Conservation (phyloP, 2,329 filamentous ascomycete species). For the Stylonectria norvegica region DNA sequence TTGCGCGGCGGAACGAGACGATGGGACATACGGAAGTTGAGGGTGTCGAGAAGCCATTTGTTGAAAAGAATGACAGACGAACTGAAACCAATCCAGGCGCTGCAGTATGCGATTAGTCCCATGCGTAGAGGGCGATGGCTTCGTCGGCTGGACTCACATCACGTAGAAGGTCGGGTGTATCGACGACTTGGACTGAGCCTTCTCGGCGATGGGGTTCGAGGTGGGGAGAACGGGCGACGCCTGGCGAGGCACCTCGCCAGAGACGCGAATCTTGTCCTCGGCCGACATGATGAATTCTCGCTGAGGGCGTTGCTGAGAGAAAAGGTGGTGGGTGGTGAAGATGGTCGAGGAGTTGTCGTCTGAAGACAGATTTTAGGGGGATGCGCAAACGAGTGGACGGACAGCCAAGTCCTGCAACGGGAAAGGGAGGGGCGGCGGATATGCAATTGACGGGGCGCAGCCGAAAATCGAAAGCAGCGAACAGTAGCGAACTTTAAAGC, state of each 20-base stretch:
- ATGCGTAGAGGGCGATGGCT: constrained; percentile 4
- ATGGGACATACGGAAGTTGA: constrained; percentile 65
- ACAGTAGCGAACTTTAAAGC: too few species aligned
- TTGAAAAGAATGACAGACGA: constrained; percentile 98
- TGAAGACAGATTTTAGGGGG: constrained; percentile 33
- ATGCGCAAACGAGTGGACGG: constrained; percentile 40
- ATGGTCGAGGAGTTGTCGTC: constrained; percentile 23
- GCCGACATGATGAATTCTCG: constrained; percentile 47
- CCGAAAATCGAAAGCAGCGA: too few species aligned
- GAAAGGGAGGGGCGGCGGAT: constrained; percentile 30
- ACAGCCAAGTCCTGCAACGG: constrained; percentile 32
- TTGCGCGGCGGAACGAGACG: constrained; percentile 1
- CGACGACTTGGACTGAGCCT: constrained; percentile 61
- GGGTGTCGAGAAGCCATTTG: constrained; percentile 92
- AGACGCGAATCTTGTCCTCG: constrained; percentile 81
- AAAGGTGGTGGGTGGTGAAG: constrained; percentile 18
- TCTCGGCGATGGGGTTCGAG: constrained; percentile 72
- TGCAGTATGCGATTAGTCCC: constrained; percentile 40
- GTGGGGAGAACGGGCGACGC: constrained; percentile 70
- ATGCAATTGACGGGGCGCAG: constrained; percentile 36
- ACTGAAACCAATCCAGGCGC: constrained; percentile 87
- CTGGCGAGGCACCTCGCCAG: constrained; percentile 67
- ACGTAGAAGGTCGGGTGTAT: constrained; percentile 88
- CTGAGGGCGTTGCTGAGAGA: constrained; percentile 32
- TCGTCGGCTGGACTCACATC: constrained; percentile 43